Conservation (phyloP, 371 early-diverging fungal genomes). For the Thermomucor indicae-seudaticae region DNA sequence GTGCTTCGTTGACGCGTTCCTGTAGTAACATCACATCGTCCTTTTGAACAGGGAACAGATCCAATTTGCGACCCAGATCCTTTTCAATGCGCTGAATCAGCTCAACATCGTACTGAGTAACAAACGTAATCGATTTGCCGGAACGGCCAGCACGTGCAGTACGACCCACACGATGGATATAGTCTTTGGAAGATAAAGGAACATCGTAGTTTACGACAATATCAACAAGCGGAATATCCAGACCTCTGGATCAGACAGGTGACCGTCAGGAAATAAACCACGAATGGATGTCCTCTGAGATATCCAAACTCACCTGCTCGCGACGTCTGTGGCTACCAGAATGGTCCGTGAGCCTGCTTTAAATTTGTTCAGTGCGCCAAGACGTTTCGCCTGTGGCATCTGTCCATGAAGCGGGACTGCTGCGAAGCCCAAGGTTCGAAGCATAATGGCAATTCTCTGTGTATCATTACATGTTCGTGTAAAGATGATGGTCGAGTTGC, state of each 20-base stretch:
- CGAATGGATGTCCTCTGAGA: background rate
- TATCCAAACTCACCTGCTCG: conserved; percentile 46
- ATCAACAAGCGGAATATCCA: conserved; percentile 97
- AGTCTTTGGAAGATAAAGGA: conserved; percentile 91
- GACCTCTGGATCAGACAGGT: conserved; percentile 62
- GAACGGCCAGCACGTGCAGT: conserved; percentile 95
- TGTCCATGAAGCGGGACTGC: conserved; percentile 95
- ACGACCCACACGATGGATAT: conserved; percentile 97
- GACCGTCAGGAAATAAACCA: background rate
- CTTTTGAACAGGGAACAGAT: conserved; percentile 78
- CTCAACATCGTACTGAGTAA: conserved; percentile 97
- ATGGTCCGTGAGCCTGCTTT: conserved; percentile 83
- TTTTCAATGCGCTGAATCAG: conserved; percentile 91
- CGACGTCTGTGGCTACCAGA: conserved; percentile 97
- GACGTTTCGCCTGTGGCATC: conserved; percentile 87
- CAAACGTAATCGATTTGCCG: conserved; percentile 93
- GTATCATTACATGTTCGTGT: conserved; percentile 86
- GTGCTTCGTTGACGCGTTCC: conserved; percentile 92
- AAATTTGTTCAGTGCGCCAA: conserved; percentile 89
- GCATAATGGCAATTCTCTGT: conserved; percentile 79
- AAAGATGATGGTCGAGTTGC: conserved; percentile 89
- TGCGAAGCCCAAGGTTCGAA: conserved; percentile 87
- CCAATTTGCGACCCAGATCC: conserved; percentile 81
- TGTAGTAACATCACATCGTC: conserved; percentile 85
- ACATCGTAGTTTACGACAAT: conserved; percentile 96